phyloP scores from a whole-genome alignment of 2,329 filamentous ascomycete species.

The Phialophora chinensis region DNA sequence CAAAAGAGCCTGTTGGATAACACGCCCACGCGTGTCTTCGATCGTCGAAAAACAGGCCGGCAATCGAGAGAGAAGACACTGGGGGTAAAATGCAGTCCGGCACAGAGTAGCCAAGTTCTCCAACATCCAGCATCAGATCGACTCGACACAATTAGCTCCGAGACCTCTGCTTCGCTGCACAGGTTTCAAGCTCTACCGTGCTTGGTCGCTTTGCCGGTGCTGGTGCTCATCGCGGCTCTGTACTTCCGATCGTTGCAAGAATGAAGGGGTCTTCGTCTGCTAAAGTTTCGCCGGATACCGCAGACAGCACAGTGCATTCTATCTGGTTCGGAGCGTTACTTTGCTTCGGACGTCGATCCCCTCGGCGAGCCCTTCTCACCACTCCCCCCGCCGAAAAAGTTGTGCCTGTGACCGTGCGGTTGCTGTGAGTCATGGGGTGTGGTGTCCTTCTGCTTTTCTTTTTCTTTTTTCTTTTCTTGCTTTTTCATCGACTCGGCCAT shows the following conservation, averaged over 20 bases:
- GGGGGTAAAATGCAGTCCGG: neutral
- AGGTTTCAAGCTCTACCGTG: neutral
- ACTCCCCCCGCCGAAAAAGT: slow-evolving; percentile 2
- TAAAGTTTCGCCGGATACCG: neutral
- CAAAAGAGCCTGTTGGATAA: neutral
- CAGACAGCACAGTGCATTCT: neutral
- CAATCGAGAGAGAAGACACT: neutral
- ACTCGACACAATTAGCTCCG: neutral
- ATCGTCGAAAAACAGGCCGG: neutral
- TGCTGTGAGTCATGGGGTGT: neutral
- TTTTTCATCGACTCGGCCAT: slow-evolving; percentile 96
- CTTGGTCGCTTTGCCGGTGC: neutral
- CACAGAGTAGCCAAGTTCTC: neutral
- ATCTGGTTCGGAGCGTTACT: neutral
- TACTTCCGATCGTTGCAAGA: neutral
- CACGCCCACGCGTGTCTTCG: neutral
- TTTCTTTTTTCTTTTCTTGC: slow-evolving; percentile 77
- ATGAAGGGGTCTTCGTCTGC: neutral
- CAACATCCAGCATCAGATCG: neutral
- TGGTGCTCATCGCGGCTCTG: neutral
- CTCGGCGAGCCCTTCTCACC: slow-evolving; percentile 3
- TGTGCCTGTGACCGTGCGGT: neutral
- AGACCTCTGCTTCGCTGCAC: neutral
- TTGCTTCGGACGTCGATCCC: slow-evolving; percentile 3
- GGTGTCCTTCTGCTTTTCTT: slow-evolving; percentile 47